Evolutionary conservation across 768 basidiomycete genomes (phyloP), one percentile per base, ranked within the genome.

Genomic region (Leccinum sublutescens): DNA sequence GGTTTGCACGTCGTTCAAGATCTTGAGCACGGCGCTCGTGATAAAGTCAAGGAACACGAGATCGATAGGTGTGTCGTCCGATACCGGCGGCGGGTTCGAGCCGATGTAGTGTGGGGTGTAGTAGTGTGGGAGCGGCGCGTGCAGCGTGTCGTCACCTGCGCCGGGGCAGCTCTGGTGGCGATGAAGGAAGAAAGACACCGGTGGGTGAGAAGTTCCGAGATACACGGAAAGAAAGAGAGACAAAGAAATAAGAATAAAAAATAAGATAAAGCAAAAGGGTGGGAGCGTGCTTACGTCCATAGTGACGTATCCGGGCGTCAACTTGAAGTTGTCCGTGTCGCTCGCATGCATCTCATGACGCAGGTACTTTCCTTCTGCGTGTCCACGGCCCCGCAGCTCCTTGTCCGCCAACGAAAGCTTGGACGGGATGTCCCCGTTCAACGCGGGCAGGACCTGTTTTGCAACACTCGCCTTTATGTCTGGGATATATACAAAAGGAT

Each of bases 31-130:
- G 60, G 82, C 75, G 6, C 65, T 55, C 65, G 80, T 75, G 67
- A 91, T 84, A 71, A 91, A 93, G 70, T 86, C 78, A 50, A 87
- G 72, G 69, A 92, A 93, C 34, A 93, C 85, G 21, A 93, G 79
- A 64, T 93, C 91, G 60, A 93, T 78, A 0, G 75, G 75, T 0
- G 83, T 77, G 55, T 79, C 76, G 56, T 76, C 76, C 0, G 82
- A 58, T 10, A 85, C 79, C 25, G 75, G 67, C 3, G 88, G 86
- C 3, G 82, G 69, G 23, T 76, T 70, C 0, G 86, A 87, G 15
- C 77, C 78, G 59, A 91, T 79, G 67, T 85, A 91, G 64, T 80
- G 5, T 78, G 0, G 87, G 88, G 3, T 76, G 60, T 70, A 54
- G 71, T 80, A 82, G 72, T 80, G 82, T 4, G 86, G 80, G 55